Percentiles rank a stretch among this genome's conserved stretches.
Conservation (phyloP, 2,329 filamentous ascomycete genomes). For the Fusarium sp. region DNA sequence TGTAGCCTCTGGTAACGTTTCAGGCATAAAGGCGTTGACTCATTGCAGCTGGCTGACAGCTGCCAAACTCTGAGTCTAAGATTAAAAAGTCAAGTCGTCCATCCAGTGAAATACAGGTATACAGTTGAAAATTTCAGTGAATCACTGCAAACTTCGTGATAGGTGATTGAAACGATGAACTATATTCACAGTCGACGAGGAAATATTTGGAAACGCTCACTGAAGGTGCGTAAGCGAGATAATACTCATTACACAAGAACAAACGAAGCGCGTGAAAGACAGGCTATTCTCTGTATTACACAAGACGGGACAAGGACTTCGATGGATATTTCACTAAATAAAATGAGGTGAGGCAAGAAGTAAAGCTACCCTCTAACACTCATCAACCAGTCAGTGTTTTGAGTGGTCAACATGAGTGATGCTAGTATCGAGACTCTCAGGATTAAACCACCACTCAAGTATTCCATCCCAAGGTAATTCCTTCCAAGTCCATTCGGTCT, state of each 20-base stretch:
- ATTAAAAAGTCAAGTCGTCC: background rate
- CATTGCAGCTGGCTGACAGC: background rate
- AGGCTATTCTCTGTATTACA: no score
- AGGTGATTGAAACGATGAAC: accelerated
- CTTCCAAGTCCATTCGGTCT: background rate
- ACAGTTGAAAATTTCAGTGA: background rate
- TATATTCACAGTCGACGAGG: background rate
- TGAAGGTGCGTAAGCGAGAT: no score
- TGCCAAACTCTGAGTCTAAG: background rate
- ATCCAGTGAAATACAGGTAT: background rate
- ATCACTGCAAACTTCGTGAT: background rate
- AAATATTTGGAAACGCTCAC: background rate
- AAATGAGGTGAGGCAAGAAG: no score
- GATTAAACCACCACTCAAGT: constrained; percentile 26
- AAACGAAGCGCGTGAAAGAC: no score
- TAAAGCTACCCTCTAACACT: no score
- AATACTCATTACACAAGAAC: no score
- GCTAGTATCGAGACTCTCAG: constrained; percentile 6
- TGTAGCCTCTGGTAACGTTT: background rate
- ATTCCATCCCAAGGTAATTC: constrained; percentile 11
- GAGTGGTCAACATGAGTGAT: background rate
- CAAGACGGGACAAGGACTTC: no score
- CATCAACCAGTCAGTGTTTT: no score
- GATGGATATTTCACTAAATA: no score
- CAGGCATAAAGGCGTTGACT: background rate